Evolutionary conservation across 1,284 basidiomycete genomes (phyloP).

Genomic region (Dichomitus squalens): DNA sequence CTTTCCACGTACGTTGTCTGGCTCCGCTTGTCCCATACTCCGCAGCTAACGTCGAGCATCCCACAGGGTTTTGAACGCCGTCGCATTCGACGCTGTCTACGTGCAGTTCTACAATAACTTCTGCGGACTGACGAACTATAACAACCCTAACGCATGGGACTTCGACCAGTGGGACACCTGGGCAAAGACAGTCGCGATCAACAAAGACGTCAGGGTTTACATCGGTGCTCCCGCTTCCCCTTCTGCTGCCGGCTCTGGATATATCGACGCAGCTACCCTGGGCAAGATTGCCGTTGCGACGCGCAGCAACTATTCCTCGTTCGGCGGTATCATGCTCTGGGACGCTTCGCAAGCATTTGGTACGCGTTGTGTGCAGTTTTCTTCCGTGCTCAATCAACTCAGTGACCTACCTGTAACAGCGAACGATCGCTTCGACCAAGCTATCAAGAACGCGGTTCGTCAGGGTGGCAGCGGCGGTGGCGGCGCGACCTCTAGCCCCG

Average conservation of each 20-base stretch:
- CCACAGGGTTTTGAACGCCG: slow-evolving; percentile 50
- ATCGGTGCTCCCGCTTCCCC: slow-evolving; percentile 60
- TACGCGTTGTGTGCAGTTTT: slow-evolving; percentile 26
- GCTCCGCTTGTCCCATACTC: neutral
- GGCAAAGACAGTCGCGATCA: slow-evolving; percentile 60
- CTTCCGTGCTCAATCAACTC: neutral
- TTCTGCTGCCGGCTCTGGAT: slow-evolving; percentile 54
- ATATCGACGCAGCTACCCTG: slow-evolving; percentile 49
- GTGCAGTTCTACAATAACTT: slow-evolving; percentile 72
- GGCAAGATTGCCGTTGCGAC: slow-evolving; percentile 46
- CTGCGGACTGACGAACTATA: slow-evolving; percentile 50
- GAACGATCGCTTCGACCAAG: slow-evolving; percentile 53
- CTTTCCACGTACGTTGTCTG: slow-evolving; percentile 40
- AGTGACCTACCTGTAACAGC: slow-evolving; percentile 33
- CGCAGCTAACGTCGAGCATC: neutral
- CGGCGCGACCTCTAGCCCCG: slow-evolving; percentile 21
- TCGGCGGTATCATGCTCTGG: slow-evolving; percentile 74
- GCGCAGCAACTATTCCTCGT: slow-evolving; percentile 57
- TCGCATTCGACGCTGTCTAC: slow-evolving; percentile 63
- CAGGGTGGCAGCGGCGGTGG: slow-evolving; percentile 33
- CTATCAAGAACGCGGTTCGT: slow-evolving; percentile 53
- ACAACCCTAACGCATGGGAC: slow-evolving; percentile 47
- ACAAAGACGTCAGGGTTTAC: slow-evolving; percentile 62
- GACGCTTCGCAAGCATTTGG: slow-evolving; percentile 64
- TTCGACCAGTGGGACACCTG: slow-evolving; percentile 61